phyloP scores from a whole-genome alignment of 2,329 filamentous ascomycete species.

The Penicillium sp. region DNA sequence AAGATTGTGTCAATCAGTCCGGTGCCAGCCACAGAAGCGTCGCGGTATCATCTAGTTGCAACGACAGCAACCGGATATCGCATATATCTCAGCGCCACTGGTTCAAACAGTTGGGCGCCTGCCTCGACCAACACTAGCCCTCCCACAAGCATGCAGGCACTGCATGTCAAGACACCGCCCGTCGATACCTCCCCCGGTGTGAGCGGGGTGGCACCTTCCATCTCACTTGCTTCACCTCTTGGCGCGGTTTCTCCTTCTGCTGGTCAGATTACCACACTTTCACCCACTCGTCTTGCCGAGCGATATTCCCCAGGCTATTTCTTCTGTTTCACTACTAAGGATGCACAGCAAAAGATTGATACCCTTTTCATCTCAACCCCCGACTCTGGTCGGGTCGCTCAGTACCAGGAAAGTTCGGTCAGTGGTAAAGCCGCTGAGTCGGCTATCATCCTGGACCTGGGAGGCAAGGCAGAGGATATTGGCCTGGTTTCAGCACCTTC shows the following conservation, averaged over 20 bases:
- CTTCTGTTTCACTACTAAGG: constrained; percentile 66
- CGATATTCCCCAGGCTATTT: constrained; percentile 83
- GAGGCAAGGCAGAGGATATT: constrained; percentile 66
- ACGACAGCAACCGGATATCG: constrained; percentile 84
- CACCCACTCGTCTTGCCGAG: constrained; percentile 34
- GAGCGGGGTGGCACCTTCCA: constrained; percentile 7
- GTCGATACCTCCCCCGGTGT: constrained; percentile 23
- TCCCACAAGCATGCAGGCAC: constrained; percentile 93
- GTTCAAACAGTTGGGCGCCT: constrained; percentile 50
- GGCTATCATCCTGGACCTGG: constrained; percentile 68
- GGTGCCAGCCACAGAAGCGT: constrained; percentile 72
- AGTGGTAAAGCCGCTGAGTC: constrained; percentile 64
- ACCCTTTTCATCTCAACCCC: constrained; percentile 75
- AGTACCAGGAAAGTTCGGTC: constrained; percentile 43
- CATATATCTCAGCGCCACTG: constrained; percentile 83
- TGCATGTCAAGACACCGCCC: constrained; percentile 91
- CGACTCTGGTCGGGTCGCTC: constrained; percentile 74
- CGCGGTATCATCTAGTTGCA: constrained; percentile 78
- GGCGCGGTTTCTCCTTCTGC: constrained; percentile 17
- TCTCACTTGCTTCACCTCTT: constrained; percentile 22
- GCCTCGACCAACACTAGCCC: constrained; percentile 55
- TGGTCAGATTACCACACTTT: constrained; percentile 41
- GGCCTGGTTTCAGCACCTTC: constrained; percentile 64
- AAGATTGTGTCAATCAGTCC: constrained; percentile 76
- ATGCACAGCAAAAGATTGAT: constrained; percentile 53